Conservation (phyloP, 305 asterid genomes). For the Fraxinus greggii region DNA sequence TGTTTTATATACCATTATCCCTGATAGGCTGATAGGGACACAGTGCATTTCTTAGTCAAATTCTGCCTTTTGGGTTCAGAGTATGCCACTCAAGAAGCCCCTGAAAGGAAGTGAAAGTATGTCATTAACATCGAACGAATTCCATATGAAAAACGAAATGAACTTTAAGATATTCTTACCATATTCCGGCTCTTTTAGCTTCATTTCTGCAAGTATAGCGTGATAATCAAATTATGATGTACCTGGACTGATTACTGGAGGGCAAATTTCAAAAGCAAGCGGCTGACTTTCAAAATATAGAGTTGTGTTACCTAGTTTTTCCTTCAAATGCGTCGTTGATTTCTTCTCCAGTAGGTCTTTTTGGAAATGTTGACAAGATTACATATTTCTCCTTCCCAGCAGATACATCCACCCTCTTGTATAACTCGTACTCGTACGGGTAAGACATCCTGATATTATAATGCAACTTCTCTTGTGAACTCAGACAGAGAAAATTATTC, state of each 20-base stretch:
- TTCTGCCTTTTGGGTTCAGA: constrained; percentile 30
- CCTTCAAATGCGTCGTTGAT: constrained; percentile 83
- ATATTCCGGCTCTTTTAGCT: constrained; percentile 61
- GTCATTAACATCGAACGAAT: constrained; percentile 18
- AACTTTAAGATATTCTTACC: constrained; percentile 47
- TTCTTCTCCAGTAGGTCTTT: constrained; percentile 75
- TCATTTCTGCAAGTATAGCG: constrained; percentile 48
- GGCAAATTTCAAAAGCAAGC: not conserved
- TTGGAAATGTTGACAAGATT: constrained; percentile 48
- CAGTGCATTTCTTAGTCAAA: not conserved
- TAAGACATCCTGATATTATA: constrained; percentile 65
- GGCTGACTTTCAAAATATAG: not conserved
- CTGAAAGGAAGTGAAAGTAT: constrained; percentile 33
- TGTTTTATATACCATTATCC: not conserved
- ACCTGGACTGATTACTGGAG: not conserved
- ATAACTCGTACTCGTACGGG: constrained; percentile 74
- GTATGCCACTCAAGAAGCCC: constrained; percentile 74
- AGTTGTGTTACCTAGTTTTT: constrained; percentile 56
- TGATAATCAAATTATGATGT: constrained; percentile 11
- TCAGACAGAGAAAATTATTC: constrained; percentile 1
- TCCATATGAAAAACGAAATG: constrained; percentile 6
- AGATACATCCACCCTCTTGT: constrained; percentile 76
- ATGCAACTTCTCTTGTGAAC: constrained; percentile 6
- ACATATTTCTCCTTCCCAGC: constrained; percentile 76
- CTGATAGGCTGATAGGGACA: not conserved